A percentile compares a stretch with the other conserved stretches of the same genome.
Evolutionary conservation across 306 rosid genomes (phyloP).

Genomic region (Dryas drummondii): DNA sequence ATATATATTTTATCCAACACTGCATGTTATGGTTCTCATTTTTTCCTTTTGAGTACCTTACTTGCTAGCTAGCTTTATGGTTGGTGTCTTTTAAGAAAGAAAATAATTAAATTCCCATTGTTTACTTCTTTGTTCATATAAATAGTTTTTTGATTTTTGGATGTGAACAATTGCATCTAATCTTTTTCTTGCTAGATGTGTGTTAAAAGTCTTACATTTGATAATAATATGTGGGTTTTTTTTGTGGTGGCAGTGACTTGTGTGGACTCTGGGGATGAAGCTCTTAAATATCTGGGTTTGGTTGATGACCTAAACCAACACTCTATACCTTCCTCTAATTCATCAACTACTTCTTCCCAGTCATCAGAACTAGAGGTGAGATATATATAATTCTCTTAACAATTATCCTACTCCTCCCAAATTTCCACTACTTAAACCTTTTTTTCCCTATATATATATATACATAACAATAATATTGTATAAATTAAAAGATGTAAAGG

Average conservation of each 20-base stretch:
- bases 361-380: constrained; percentile 35
- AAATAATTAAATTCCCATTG: too few species aligned
- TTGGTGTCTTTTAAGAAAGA: too few species aligned
- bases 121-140: background rate
- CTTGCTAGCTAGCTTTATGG: too few species aligned
- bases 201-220: background rate
- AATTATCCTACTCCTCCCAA: too few species aligned
- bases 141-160: background rate
- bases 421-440: too few species aligned
- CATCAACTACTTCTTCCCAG: constrained; percentile 33
- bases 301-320: constrained; percentile 35
- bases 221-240: background rate
- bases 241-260: constrained; percentile 61
- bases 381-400: background rate
- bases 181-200: too few species aligned
- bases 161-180: background rate
- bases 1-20: too few species aligned
- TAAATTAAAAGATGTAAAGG: background rate
- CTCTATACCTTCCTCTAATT: constrained; percentile 24
- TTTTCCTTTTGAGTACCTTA: too few species aligned
- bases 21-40: too few species aligned
- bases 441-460: too few species aligned
- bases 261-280: constrained; percentile 95
- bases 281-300: constrained; percentile 78
- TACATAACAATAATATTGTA: background rate